These are phyloP conservation scores for Globisporangium nunn DNA, from an alignment of 352 stramenopile species.

Conservation along the genomic window DNA sequence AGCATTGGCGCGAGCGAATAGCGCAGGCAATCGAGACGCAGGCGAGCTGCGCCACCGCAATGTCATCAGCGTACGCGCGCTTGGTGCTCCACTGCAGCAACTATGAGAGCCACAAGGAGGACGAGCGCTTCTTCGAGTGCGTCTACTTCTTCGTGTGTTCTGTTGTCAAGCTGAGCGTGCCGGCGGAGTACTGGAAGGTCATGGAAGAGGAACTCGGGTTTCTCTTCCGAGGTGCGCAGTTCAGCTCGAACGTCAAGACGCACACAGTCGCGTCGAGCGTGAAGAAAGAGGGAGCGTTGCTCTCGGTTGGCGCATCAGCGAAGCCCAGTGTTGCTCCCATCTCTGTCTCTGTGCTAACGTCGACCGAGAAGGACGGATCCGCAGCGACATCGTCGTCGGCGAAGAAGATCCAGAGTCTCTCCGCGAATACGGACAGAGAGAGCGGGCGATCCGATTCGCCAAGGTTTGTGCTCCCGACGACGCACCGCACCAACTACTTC, in stretches of 20 bases:
- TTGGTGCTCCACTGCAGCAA: constrained; percentile 80
- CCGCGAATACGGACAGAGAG: constrained; percentile 18
- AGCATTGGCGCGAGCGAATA: constrained; percentile 21
- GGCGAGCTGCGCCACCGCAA: constrained; percentile 21
- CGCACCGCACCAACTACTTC: constrained; percentile 46
- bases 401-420: constrained; percentile 38
- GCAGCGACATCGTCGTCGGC: constrained; percentile 6
- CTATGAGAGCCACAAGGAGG: constrained; percentile 77
- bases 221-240: constrained; percentile 68
- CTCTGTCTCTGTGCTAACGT: constrained; percentile 2
- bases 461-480: constrained; percentile 39
- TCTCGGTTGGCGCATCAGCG: not conserved
- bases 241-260: constrained; percentile 49
- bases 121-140: constrained; percentile 76
- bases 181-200: constrained; percentile 37
- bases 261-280: constrained; percentile 18
- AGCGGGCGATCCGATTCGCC: constrained; percentile 7
- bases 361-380: constrained; percentile 5
- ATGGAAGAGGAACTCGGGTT: constrained; percentile 71
- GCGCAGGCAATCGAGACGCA: constrained; percentile 21
- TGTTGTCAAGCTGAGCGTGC: constrained; percentile 59
- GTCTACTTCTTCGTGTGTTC: constrained; percentile 77
- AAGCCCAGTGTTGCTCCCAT: not conserved
- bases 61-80: constrained; percentile 54
- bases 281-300: constrained; percentile 8